These are phyloP conservation scores for Pseudogymnoascus sp. DNA, from an alignment of 2,329 filamentous ascomycete genomes.

Conservation along the genomic window DNA sequence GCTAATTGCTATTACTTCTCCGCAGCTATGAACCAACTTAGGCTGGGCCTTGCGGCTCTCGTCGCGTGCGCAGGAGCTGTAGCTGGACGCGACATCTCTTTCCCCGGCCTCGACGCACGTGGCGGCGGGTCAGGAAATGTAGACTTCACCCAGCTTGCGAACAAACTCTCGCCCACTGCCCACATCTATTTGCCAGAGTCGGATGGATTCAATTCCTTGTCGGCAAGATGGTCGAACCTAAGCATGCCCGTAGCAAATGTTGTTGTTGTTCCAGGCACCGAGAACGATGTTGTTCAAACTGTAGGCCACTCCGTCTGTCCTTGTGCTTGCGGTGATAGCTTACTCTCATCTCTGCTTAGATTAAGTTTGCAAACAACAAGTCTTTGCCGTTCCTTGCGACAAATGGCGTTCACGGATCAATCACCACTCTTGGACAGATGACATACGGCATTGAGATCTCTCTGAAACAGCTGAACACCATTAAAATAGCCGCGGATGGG, in stretches of 20 bases:
- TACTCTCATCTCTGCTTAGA: constrained; percentile 23
- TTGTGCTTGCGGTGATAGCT: not conserved
- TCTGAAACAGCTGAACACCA: constrained; percentile 18
- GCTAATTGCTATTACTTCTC: not conserved
- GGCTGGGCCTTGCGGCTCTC: constrained; percentile 11
- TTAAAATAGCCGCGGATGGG: constrained; percentile 24
- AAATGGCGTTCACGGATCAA: constrained; percentile 43
- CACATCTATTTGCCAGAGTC: constrained; percentile 17
- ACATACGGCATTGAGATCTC: constrained; percentile 14
- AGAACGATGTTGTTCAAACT: constrained; percentile 40
- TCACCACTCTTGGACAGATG: constrained; percentile 13
- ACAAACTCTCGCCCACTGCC: constrained; percentile 15
- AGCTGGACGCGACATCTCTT: constrained; percentile 19
- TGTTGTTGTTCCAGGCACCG: constrained; percentile 38
- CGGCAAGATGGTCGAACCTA: constrained; percentile 29
- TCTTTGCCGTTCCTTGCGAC: constrained; percentile 43
- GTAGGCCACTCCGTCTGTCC: constrained; percentile 26
- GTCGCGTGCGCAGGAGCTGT: constrained; percentile 15
- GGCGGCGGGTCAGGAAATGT: constrained; percentile 16
- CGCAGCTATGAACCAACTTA: not conserved
- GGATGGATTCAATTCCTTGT: constrained; percentile 10
- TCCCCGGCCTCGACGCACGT: constrained; percentile 34
- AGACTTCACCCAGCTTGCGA: constrained; percentile 33
- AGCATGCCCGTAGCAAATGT: constrained; percentile 35
- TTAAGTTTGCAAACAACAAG: constrained; percentile 39